Conservation (phyloP, 768 basidiomycete species). For the Trametes cinnabarina region DNA sequence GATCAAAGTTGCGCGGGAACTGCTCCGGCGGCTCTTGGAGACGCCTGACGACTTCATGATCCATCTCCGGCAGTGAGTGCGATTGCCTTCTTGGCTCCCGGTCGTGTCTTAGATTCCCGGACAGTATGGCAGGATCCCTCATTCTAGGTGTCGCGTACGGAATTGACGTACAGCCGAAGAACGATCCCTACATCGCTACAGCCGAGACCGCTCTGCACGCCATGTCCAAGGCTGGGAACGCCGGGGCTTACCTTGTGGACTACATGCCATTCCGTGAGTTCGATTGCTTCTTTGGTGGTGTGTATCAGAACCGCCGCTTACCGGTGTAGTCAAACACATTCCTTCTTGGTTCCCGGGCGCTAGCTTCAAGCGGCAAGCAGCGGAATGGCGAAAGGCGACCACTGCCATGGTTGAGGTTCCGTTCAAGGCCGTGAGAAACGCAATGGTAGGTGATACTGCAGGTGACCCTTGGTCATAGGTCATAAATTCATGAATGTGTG, state of each 20-base stretch:
- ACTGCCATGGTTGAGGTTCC: slow-evolving; percentile 21
- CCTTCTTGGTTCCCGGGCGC: slow-evolving; percentile 31
- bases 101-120: slow-evolving; percentile 4
- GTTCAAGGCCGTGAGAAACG: slow-evolving; percentile 23
- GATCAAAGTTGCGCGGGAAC: slow-evolving; percentile 30
- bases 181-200: slow-evolving; percentile 45
- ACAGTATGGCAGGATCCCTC: slow-evolving; percentile 42
- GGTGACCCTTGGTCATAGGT: background rate
- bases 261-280: slow-evolving; percentile 31
- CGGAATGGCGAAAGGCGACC: slow-evolving; percentile 18
- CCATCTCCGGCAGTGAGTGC: slow-evolving; percentile 37
- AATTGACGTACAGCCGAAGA: slow-evolving; percentile 35
- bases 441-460: slow-evolving; percentile 17
- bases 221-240: slow-evolving; percentile 36
- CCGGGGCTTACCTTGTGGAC: slow-evolving; percentile 48
- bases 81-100: background rate
- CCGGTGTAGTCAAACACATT: slow-evolving; percentile 19
- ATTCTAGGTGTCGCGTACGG: slow-evolving; percentile 48
- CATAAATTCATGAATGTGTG: no score
- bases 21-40: slow-evolving; percentile 34
- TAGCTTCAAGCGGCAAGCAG: slow-evolving; percentile 25
- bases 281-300: background rate
- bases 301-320: background rate
- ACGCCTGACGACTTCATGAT: slow-evolving; percentile 39
- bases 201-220: slow-evolving; percentile 39